Base-by-base conservation (phyloP, 331 rosid genomes). In the Spiraea crenata region DNA sequence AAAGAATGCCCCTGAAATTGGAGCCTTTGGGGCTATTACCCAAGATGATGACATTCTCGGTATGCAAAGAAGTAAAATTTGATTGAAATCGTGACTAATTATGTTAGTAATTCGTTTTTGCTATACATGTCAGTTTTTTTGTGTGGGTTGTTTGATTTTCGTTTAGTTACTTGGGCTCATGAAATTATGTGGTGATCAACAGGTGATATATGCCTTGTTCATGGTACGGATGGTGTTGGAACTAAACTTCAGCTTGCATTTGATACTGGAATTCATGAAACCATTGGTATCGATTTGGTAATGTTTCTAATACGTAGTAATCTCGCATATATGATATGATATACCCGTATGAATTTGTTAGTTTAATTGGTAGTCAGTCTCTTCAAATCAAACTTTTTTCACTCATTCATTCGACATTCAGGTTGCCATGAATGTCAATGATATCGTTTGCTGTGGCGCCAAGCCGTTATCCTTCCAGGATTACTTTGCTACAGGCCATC, bases 371-470 rank as follows among this genome's bases (percentile, higher is more conserved):
- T 25, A 1, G 31, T 25, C 31, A 25, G 31, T 2, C 31, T 25
- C 1, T 25, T 25, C 31, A 25, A 25, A 25, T 25, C 31, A 54
- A 48, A 75, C 56, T 75, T 54, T 50, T 41, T 68, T 66, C 58
- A 45, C 9, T 48, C 34, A 37, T 50, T 20, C 37, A n/a, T 39
- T 49, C 6, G 5, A 16, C 38, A 44, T 38, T 7, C 74, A 93
- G 99, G 99, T 91, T 83, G 97, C 95, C 2, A 93, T 93, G 97
- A 93, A 95, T 46, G 97, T 91, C 57, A 91, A 91, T 79, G 96
- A 93, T 77, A 91, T 91, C 49, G 85, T 93, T 78, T 91, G 96
- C 63, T 91, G 96, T 35, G 96, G 97, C 57, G 99, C 99, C 17
- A 91, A 90, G 83, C 97, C 97, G 17, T 54, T 91, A 47, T 93